Conservation (phyloP, 2,329 filamentous ascomycete genomes). For the Fusarium pilosicola region DNA sequence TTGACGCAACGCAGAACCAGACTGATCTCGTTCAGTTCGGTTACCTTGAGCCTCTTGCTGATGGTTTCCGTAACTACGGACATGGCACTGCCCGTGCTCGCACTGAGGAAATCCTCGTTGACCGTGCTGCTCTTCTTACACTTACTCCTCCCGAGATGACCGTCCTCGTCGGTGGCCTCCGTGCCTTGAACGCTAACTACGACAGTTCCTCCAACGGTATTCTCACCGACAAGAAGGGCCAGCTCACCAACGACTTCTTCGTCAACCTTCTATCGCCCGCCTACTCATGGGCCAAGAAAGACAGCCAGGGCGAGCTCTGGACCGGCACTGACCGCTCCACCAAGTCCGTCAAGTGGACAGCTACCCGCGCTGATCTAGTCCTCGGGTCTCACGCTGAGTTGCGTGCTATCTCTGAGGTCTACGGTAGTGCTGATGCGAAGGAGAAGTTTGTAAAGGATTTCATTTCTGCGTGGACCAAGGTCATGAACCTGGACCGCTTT, state of each 20-base stretch:
- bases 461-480: conserved; percentile 76
- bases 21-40: conserved; percentile 73
- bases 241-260: conserved; percentile 84
- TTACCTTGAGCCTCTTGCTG: conserved; percentile 74
- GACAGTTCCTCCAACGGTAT: conserved; percentile 75
- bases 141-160: conserved; percentile 77
- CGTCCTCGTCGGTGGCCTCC: conserved; percentile 77
- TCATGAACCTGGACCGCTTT: conserved; percentile 78
- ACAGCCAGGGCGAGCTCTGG: conserved; percentile 64
- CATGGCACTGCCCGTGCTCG: conserved; percentile 67
- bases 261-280: conserved; percentile 77
- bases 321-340: conserved; percentile 73
- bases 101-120: conserved; percentile 76
- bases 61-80: conserved; percentile 85
- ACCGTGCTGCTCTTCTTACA: conserved; percentile 76
- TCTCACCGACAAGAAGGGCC: conserved; percentile 73
- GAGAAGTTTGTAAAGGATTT: conserved; percentile 78
- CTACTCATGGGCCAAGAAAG: conserved; percentile 66
- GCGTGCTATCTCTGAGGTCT: conserved; percentile 76
- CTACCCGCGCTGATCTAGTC: conserved; percentile 74
- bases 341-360: conserved; percentile 74
- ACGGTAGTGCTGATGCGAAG: conserved; percentile 67
- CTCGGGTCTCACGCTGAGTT: conserved; percentile 81
- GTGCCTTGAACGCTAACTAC: conserved; percentile 75
- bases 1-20: conserved; percentile 76